A percentile compares a stretch with the other conserved stretches of the same genome.
phyloP scores from a whole-genome alignment of 768 basidiomycete genomes.

The Tephrocybe sp. region DNA sequence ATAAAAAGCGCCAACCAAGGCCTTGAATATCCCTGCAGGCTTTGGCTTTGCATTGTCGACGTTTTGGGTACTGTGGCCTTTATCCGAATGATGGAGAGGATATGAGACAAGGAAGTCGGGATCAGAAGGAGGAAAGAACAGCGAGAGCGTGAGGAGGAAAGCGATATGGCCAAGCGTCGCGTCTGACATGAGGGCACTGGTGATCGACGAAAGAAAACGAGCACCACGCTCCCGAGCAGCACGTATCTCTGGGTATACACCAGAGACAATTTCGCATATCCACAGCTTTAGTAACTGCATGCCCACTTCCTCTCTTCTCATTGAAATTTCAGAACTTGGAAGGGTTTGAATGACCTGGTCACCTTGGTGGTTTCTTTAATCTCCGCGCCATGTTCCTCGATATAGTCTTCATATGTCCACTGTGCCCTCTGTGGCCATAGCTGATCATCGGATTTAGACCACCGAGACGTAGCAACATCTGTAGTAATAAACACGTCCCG shows the following conservation, averaged over 20 bases:
- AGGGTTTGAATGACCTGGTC: background rate
- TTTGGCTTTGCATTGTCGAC: slow-evolving; percentile 1
- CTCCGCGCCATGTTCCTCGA: background rate
- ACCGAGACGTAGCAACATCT: slow-evolving; percentile 4
- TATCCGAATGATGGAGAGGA: background rate
- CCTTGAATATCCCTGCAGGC: slow-evolving; percentile 4
- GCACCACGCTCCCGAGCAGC: slow-evolving; percentile 19
- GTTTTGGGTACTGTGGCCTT: background rate
- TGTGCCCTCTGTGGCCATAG: slow-evolving; percentile 6
- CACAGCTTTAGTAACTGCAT: slow-evolving; percentile 29
- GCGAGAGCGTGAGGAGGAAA: slow-evolving; percentile 18
- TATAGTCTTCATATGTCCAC: slow-evolving; percentile 7
- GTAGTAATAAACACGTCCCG: slow-evolving; percentile 19
- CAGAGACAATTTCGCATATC: slow-evolving; percentile 24
- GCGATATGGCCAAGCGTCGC: slow-evolving; percentile 22
- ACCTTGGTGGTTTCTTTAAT: background rate
- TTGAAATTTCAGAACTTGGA: slow-evolving; percentile 15
- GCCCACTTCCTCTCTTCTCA: slow-evolving; percentile 23
- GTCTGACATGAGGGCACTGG: slow-evolving; percentile 15
- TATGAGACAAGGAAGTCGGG: slow-evolving; percentile 6
- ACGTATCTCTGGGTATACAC: slow-evolving; percentile 22
- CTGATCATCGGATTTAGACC: slow-evolving; percentile 1
- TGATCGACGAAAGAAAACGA: slow-evolving; percentile 21
- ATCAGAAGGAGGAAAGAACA: slow-evolving; percentile 19
- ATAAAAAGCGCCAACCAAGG: slow-evolving; percentile 5